Base-by-base conservation (phyloP, 2,329 filamentous ascomycete species). In the Rhinocladiella similis region DNA sequence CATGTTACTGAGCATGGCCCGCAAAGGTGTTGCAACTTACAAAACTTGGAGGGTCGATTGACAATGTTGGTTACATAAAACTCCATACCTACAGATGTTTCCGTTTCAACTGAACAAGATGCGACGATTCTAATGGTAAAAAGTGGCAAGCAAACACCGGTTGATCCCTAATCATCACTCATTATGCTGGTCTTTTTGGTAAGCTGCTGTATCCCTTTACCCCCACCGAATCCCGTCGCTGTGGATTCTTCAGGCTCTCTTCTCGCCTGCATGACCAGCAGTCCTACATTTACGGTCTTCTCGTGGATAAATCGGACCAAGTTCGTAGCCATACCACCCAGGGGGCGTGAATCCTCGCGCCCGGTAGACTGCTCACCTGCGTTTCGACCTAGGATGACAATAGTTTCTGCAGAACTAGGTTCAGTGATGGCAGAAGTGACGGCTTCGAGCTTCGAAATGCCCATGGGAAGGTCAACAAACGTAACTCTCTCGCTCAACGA, bases 261-360 rank as follows among this genome's bases (percentile, higher is more conserved):
- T 48, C 72, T 77, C 36, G 86, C 87, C 72, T 90, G 85, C 25
- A 92, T 79, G 53, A 91, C 82, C 51, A 91, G 74, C 22, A 91
- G 73, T 69, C 88, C 90, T 0, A 86, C 83, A 61, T 79, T 81
- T n/a, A 88, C 71, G 12, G 79, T 81, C 43, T 77, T 77, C 50
- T 78, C 78, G 42, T 85, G 79, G n/a, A 88, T 71, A 54, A 79
- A 77, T 68, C 47, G 53, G 22, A 62, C 86, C 81, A 9, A 82
- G 84, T 27, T 85, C 74, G n/a, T 76, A 72, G 9, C 87, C 86
- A 33, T 89, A 66, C 22, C 82, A 83, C 67, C 80, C 38, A 68
- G 55, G 41, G 73, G 57, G 16, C 45, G 29, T 16, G 53, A 46
- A 19, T 29, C 39, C 18, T 43, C 38, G 13, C 20, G 19, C 10